These are phyloP conservation scores for Ceratocystis alfenasii DNA, from an alignment of 2,329 filamentous ascomycete genomes.

Conservation along the genomic window DNA sequence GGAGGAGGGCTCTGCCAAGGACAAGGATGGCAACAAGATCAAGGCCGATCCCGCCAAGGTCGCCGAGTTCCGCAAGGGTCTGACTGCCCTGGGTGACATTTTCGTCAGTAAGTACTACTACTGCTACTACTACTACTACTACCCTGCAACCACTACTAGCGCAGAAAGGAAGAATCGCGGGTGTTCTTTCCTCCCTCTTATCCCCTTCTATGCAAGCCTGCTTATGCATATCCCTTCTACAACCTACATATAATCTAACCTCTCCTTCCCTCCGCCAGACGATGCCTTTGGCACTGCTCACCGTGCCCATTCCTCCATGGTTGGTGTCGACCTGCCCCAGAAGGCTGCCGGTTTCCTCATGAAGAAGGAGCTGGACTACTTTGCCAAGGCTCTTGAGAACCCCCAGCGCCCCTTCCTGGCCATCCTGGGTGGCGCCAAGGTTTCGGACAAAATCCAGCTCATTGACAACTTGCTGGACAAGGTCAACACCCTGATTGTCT, in stretches of 20 bases:
- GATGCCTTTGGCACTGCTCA: conserved; percentile 98
- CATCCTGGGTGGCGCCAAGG: conserved; percentile 95
- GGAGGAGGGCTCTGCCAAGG: conserved; percentile 94
- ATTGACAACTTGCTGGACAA: conserved; percentile 98
- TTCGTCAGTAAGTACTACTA: conserved; percentile 67
- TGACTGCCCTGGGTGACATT: conserved; percentile 88
- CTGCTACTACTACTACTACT: background rate
- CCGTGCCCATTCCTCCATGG: conserved; percentile 98
- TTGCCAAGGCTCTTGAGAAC: conserved; percentile 87
- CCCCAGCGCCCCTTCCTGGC: conserved; percentile 94
- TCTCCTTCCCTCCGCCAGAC: conserved; percentile 18
- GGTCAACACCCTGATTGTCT: conserved; percentile 93
- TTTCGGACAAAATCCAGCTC: conserved; percentile 98
- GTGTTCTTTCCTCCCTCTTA: background rate
- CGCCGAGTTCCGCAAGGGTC: conserved; percentile 82
- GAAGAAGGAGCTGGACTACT: conserved; percentile 99
- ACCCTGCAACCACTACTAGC: too few species aligned
- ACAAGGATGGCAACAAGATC: conserved; percentile 87
- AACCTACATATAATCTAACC: background rate
- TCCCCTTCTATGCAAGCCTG: conserved; percentile 1
- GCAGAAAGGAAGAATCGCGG: too few species aligned
- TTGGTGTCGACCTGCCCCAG: conserved; percentile 87
- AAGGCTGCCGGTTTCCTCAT: conserved; percentile 97
- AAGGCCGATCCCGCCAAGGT: conserved; percentile 95
- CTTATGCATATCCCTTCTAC: background rate